Evolutionary conservation across 805 yeast species (phyloP), one percentile per base, ranked within the genome.

Genomic region (Dipodascus albidus): DNA sequence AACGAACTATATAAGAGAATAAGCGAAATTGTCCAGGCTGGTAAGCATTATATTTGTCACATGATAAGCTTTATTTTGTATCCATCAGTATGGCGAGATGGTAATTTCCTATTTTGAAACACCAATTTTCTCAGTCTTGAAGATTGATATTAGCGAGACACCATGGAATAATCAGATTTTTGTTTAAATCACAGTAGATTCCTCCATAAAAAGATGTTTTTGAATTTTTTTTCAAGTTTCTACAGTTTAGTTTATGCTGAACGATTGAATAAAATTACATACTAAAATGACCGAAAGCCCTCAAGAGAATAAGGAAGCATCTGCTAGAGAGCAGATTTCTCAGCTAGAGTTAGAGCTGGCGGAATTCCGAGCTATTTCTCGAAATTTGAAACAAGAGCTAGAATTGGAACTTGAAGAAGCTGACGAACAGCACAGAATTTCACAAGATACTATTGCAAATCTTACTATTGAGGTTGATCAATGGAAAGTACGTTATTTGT

Each of bases 311-410:
- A 38, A 47, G 14, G 49, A 47, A 6, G 4, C 49, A 9, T 47
- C 14, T n/a, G 31, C 17, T 47, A 21, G 51, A 50, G 69, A 64
- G 38, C 73, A 73, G 49, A 68, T 74, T 19, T 65, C 64, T 23
- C 70, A 70, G 58, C 64, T 74, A 9, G 76, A 72, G 58, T 57
- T 56, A 8, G 77, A 74, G 57, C 60, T 75, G 17, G 64, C 61
- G 17, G 79, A 75, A 56, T 73, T 75, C 54, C 74, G 72, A 54
- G 64, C 60, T 20, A 70, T 76, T 3, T 71, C 76, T 48, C 63
- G 67, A 50, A 79, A 74, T 55, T 62, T 75, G 42, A 78, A 75
- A 58, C 63, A 62, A 41, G 79, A 74, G 53, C 62, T 75, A 35
- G 79, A 75, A 60, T 64, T 66, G 53, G 78, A 75, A 55, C 60